Evolutionary conservation across 1,284 basidiomycete genomes (phyloP).

Genomic region (Naganishia sp.): DNA sequence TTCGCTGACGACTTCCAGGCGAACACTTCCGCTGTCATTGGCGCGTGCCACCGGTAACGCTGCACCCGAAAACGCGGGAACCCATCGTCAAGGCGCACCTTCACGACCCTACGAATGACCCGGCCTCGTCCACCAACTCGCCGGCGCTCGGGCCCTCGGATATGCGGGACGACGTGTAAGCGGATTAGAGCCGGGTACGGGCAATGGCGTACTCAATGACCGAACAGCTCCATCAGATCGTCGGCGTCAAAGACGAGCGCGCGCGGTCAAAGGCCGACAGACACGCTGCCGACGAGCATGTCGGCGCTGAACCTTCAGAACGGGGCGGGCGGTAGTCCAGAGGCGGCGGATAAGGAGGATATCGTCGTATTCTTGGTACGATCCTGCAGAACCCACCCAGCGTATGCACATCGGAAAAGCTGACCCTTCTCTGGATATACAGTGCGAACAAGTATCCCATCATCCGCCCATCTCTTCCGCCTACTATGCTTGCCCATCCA

Average conservation of each 20-base stretch:
- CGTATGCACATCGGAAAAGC: not conserved
- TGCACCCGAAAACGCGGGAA: slow-evolving; percentile 51
- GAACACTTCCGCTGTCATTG: slow-evolving; percentile 88
- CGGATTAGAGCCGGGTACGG: no score
- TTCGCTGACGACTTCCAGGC: slow-evolving; percentile 37
- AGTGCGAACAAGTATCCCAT: slow-evolving; percentile 87
- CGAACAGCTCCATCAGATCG: slow-evolving; percentile 46
- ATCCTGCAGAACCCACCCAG: slow-evolving; percentile 13
- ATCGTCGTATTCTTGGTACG: slow-evolving; percentile 63
- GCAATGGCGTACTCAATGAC: no score
- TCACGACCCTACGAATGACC: slow-evolving; percentile 41
- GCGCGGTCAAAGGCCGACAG: slow-evolving; percentile 13
- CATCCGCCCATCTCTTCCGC: slow-evolving; percentile 94
- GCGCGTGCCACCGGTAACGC: slow-evolving; percentile 49
- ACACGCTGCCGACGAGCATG: slow-evolving; percentile 12
- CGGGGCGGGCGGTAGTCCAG: not conserved
- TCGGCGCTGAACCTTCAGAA: slow-evolving; percentile 12
- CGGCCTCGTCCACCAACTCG: not conserved
- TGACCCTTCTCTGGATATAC: not conserved
- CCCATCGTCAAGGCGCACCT: slow-evolving; percentile 54
- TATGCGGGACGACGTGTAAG: slow-evolving; percentile 22
- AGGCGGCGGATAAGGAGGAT: slow-evolving; percentile 7
- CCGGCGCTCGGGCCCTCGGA: slow-evolving; percentile 20
- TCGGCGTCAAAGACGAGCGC: slow-evolving; percentile 40
- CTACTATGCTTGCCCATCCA: slow-evolving; percentile 73